Percentiles rank a stretch among this genome's conserved stretches.
Evolutionary conservation across 2,329 filamentous ascomycete genomes (phyloP).

Genomic region (Tympanopsis confertula): DNA sequence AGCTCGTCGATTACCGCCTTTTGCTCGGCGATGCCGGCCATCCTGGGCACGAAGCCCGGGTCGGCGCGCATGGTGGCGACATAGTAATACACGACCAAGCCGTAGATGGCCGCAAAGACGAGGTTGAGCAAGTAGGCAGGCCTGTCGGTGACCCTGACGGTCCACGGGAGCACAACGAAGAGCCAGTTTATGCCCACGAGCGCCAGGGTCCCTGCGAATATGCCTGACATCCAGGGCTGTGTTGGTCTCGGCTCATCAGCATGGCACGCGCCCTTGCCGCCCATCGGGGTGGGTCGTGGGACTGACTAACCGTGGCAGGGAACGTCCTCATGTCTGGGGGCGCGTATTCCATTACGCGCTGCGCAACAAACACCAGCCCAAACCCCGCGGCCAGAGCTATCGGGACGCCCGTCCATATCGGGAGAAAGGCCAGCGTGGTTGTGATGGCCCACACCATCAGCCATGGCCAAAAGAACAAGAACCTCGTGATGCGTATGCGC

Average conservation of each 20-base stretch:
- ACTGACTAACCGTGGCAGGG: constrained; percentile 64
- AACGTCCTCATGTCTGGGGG: constrained; percentile 80
- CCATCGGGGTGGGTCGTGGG: not conserved
- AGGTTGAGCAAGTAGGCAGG: constrained; percentile 66
- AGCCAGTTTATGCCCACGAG: constrained; percentile 69
- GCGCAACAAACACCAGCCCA: constrained; percentile 64
- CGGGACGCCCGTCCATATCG: constrained; percentile 67
- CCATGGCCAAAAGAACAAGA: constrained; percentile 85
- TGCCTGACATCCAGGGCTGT: constrained; percentile 82
- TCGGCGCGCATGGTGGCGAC: constrained; percentile 74
- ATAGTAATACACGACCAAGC: constrained; percentile 75
- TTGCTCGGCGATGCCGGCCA: constrained; percentile 79
- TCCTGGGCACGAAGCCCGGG: constrained; percentile 88
- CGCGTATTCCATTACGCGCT: constrained; percentile 69
- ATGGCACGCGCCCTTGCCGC: constrained; percentile 4
- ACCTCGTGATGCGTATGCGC: constrained; percentile 70
- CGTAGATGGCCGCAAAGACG: constrained; percentile 53
- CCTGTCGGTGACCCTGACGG: constrained; percentile 46
- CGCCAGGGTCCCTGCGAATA: constrained; percentile 80
- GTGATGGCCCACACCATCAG: constrained; percentile 61
- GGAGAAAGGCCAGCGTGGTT: constrained; percentile 61
- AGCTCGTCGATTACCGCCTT: constrained; percentile 82
- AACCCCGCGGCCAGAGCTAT: constrained; percentile 54
- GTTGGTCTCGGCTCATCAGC: constrained; percentile 6
- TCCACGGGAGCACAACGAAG: constrained; percentile 61